Percentiles rank a stretch among this genome's conserved stretches.
These are phyloP conservation scores for Saturnispora galanensis DNA, from an alignment of 805 yeast species.

Conservation along the genomic window DNA sequence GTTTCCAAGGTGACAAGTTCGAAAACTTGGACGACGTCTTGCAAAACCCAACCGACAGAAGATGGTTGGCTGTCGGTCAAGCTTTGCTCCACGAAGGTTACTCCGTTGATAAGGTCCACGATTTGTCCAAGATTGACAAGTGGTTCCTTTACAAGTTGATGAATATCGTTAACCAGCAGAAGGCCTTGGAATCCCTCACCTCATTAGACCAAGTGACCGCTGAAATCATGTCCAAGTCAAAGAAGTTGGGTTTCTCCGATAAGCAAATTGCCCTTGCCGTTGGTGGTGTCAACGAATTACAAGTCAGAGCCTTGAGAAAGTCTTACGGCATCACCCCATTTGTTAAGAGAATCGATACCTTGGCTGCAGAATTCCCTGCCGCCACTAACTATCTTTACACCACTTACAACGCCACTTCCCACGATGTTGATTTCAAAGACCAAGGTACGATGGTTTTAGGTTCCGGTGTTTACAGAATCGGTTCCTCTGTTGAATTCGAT, in stretches of 20 bases:
- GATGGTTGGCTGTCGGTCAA: slow-evolving; percentile 98
- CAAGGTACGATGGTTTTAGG: slow-evolving; percentile 94
- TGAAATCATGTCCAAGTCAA: slow-evolving; percentile 68
- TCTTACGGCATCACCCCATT: slow-evolving; percentile 76
- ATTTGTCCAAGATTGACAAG: slow-evolving; percentile 83
- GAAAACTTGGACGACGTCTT: slow-evolving; percentile 72
- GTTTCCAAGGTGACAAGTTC: slow-evolving; percentile 79
- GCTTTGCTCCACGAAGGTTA: slow-evolving; percentile 88
- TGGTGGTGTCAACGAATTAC: slow-evolving; percentile 54
- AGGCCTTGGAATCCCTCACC: slow-evolving; percentile 59
- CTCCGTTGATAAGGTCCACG: slow-evolving; percentile 86
- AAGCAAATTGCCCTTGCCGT: slow-evolving; percentile 80
- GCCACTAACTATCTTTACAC: slow-evolving; percentile 91
- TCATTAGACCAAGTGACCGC: slow-evolving; percentile 50
- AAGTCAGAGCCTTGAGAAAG: slow-evolving; percentile 76
- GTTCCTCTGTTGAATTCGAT: slow-evolving; percentile 97
- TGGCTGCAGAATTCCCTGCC: slow-evolving; percentile 99
- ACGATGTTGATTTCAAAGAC: slow-evolving; percentile 80
- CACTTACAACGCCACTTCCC: slow-evolving; percentile 83
- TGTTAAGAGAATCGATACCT: slow-evolving; percentile 93
- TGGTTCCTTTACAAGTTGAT: slow-evolving; percentile 91
- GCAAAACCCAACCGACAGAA: slow-evolving; percentile 85
- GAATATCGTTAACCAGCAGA: slow-evolving; percentile 88
- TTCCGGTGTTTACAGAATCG: slow-evolving; percentile 97
- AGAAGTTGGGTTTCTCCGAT: slow-evolving; percentile 92